Conservation (phyloP, 768 basidiomycete genomes). For the Tephrocybe sp. region DNA sequence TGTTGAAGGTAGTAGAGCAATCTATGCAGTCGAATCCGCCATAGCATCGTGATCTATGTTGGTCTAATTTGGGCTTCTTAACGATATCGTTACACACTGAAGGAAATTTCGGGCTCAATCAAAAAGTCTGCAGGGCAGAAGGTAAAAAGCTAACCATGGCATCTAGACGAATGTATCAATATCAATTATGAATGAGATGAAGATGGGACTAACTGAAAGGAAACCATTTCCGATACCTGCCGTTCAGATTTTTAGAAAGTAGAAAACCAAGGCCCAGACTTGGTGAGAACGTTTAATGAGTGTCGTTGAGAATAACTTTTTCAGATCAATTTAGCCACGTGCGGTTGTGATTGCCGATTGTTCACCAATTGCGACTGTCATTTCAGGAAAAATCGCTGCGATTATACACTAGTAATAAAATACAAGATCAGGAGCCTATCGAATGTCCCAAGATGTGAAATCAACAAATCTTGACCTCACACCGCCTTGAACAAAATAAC, state of each 20-base stretch:
- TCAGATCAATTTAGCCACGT: conserved; percentile 8
- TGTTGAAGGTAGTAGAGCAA: conserved; percentile 80
- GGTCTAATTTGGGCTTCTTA: conserved; percentile 92
- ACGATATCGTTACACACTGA: conserved; percentile 81
- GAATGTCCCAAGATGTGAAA: background rate
- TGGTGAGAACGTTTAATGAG: too few relatives aligned
- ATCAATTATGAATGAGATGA: background rate
- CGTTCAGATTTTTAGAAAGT: background rate
- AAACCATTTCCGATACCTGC: conserved; percentile 49
- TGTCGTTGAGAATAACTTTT: background rate
- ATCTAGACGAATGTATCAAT: conserved; percentile 39
- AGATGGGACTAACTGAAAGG: conserved; percentile 56
- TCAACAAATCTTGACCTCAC: background rate
- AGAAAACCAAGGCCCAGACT: background rate
- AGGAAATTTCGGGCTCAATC: conserved; percentile 2
- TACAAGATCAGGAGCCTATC: background rate
- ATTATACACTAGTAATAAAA: too few relatives aligned
- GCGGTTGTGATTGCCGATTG: background rate
- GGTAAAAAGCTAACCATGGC: conserved; percentile 53
- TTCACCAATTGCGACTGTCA: background rate
- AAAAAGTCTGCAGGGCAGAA: background rate
- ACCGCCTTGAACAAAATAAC: conserved; percentile 46
- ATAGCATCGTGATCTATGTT: conserved; percentile 62
- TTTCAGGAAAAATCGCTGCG: too few relatives aligned
- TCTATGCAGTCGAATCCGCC: conserved; percentile 81